Evolutionary conservation across 2,329 filamentous ascomycete species (phyloP).

Genomic region (Xylaria sp.): DNA sequence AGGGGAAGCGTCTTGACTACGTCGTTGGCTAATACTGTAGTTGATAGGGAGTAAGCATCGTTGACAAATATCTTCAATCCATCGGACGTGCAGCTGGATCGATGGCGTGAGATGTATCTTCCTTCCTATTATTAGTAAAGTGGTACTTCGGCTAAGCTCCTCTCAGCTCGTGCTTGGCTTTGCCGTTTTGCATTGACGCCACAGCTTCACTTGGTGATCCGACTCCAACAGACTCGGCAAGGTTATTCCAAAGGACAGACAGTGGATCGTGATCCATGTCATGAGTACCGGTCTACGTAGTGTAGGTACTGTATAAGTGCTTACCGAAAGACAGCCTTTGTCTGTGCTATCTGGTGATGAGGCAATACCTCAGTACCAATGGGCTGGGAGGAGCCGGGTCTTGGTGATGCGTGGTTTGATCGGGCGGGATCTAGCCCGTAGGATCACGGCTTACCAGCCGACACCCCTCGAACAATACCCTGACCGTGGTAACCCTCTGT

Average conservation of each 20-base stretch:
- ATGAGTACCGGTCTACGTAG: neutral
- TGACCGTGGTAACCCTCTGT: neutral
- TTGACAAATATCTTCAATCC: slow-evolving; percentile 21
- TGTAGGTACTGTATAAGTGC: neutral
- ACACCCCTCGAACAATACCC: slow-evolving; percentile 3
- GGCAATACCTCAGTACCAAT: neutral
- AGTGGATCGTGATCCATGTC: neutral
- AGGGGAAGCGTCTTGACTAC: neutral
- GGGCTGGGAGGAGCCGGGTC: neutral
- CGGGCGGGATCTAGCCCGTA: neutral
- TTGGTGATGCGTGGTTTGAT: slow-evolving; percentile 5
- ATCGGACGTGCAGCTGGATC: slow-evolving; percentile 8
- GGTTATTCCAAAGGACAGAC: neutral
- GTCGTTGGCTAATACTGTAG: neutral
- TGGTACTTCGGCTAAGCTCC: slow-evolving; percentile 1
- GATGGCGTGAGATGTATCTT: neutral
- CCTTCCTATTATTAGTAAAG: slow-evolving; percentile 19
- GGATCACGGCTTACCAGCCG: slow-evolving; percentile 20
- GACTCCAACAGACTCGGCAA: neutral
- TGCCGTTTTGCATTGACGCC: neutral
- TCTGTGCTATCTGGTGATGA: neutral
- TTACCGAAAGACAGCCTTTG: neutral
- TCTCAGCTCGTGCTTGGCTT: slow-evolving; percentile 8
- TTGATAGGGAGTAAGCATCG: slow-evolving; percentile 21
- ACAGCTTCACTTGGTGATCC: neutral